phyloP scores from a whole-genome alignment of 371 early-diverging fungal species.

The Rhizopus delemar region DNA sequence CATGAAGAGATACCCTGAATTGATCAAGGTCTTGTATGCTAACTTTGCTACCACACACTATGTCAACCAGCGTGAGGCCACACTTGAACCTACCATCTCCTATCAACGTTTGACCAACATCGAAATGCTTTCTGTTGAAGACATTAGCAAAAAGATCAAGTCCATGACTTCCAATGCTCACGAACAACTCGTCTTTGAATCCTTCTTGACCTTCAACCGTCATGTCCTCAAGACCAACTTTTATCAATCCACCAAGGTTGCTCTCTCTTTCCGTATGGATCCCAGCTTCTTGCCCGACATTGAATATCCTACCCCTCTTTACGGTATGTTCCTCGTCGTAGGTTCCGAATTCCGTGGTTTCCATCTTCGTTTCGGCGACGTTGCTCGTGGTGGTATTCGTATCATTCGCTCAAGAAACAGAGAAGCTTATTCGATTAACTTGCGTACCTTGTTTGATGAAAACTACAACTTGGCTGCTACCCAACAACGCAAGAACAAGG shows the following conservation, averaged over 20 bases:
- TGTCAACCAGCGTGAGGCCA: conserved; percentile 67
- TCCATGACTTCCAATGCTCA: conserved; percentile 87
- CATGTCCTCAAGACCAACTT: conserved; percentile 98
- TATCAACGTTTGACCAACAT: conserved; percentile 90
- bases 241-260: conserved; percentile 98
- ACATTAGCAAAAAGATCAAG: conserved; percentile 84
- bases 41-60: conserved; percentile 96
- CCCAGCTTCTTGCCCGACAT: conserved; percentile 90
- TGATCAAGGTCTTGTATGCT: conserved; percentile 90
- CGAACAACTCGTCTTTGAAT: conserved; percentile 94
- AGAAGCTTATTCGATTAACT: conserved; percentile 96
- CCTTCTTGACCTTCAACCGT: conserved; percentile 93
- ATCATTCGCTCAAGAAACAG: conserved; percentile 96
- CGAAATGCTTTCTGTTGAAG: conserved; percentile 75
- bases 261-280: conserved; percentile 95
- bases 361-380: conserved; percentile 96
- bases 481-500: conserved; percentile 98
- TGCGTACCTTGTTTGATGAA: conserved; percentile 95
- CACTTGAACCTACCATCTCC: conserved; percentile 78
- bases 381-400: conserved; percentile 98
- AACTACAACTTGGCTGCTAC: conserved; percentile 96
- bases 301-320: conserved; percentile 91
- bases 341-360: conserved; percentile 98
- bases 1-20: conserved; percentile 90
- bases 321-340: conserved; percentile 96